Conservation (phyloP, 1,284 basidiomycete genomes). For the Pholiota adiposa region DNA sequence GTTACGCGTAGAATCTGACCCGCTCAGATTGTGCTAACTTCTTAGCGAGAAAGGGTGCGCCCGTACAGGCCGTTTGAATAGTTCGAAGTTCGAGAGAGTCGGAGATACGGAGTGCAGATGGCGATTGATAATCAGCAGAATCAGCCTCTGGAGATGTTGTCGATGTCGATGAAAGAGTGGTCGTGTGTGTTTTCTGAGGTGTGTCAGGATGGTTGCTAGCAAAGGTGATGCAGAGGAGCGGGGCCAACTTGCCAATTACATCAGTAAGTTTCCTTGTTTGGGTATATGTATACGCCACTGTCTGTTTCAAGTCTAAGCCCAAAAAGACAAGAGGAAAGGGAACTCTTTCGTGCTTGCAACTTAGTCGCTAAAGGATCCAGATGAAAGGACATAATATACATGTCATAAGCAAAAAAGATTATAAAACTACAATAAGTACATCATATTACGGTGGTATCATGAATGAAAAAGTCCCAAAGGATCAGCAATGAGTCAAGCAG, state of each 20-base stretch:
- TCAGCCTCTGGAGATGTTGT: background rate
- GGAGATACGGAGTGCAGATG: background rate
- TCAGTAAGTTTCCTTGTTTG: slow-evolving; percentile 12
- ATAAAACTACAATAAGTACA: slow-evolving; percentile 8
- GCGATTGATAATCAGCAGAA: slow-evolving; percentile 1
- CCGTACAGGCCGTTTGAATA: background rate
- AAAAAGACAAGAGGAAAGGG: background rate
- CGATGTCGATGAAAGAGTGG: slow-evolving; percentile 4
- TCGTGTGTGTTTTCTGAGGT: background rate
- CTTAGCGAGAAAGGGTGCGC: background rate
- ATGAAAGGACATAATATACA: background rate
- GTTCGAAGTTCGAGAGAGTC: background rate
- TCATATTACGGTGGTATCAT: slow-evolving; percentile 3
- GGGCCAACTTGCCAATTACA: background rate
- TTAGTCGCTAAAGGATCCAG: slow-evolving; percentile 1
- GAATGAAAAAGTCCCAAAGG: background rate
- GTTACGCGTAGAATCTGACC: background rate
- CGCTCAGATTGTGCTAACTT: background rate
- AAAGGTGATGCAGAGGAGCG: background rate
- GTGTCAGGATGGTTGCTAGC: slow-evolving; percentile 5
- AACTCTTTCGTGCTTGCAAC: background rate
- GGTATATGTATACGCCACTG: slow-evolving; percentile 11
- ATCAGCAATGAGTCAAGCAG: background rate
- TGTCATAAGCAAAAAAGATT: slow-evolving; percentile 9
- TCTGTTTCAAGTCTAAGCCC: slow-evolving; percentile 8